A percentile compares a stretch with the other conserved stretches of the same genome.
phyloP scores from a whole-genome alignment of 148 eudicot genomes.

The Fagopyrum esculentum region DNA sequence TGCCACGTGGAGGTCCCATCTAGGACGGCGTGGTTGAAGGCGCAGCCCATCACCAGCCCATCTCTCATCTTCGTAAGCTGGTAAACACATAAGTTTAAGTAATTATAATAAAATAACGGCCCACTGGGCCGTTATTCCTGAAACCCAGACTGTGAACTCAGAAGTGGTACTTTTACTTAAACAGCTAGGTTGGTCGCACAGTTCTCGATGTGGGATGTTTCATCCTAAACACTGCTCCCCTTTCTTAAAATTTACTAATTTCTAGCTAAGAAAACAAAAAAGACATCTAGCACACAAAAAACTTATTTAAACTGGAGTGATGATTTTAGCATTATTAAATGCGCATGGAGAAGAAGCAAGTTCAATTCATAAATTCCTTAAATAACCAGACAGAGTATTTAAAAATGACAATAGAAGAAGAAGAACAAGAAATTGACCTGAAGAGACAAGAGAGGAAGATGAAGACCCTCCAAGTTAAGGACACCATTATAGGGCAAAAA shows the following conservation, averaged over 20 bases:
- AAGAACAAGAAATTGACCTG: conserved; percentile 32
- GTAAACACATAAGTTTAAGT: not conserved
- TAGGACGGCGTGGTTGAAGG: conserved; percentile 84
- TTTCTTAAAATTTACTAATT: too few species aligned
- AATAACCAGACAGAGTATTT: too few species aligned
- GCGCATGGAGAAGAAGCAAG: not conserved
- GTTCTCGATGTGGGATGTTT: too few species aligned
- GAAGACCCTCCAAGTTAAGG: conserved; percentile 79
- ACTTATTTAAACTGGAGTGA: not conserved
- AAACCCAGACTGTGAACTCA: too few species aligned
- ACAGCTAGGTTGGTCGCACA: too few species aligned
- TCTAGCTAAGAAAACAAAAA: too few species aligned
- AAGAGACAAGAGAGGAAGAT: conserved; percentile 63
- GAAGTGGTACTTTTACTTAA: too few species aligned
- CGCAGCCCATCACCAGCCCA: conserved; percentile 79
- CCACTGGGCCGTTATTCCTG: not conserved
- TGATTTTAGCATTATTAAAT: not conserved
- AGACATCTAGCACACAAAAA: not conserved
- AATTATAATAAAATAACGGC: not conserved
- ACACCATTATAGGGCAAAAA: conserved; percentile 64
- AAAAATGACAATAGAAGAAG: not conserved
- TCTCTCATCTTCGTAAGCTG: conserved; percentile 85
- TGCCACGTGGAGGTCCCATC: conserved; percentile 98
- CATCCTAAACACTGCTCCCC: too few species aligned
- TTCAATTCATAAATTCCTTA: too few species aligned